Evolutionary conservation across 495 filamentous ascomycete genomes (phyloP), one percentile per base, ranked within the genome.

Genomic region (Annulohypoxylon bovei): DNA sequence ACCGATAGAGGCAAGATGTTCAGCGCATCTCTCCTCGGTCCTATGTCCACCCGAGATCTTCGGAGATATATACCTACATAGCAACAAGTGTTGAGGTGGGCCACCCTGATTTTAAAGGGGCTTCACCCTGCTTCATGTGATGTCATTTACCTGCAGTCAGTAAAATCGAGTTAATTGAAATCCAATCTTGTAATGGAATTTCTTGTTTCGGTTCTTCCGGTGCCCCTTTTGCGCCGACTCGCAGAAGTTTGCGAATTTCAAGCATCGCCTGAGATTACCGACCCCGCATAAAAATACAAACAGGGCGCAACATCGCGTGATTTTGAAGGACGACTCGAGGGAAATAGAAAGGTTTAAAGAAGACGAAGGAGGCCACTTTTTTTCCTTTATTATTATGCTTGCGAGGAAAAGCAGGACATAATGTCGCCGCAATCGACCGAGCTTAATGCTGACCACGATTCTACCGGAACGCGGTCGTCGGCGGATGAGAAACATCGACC

Each of bases 31-130:
- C 3, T 9, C 27, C 46, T 50, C 52, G 57, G 52, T 59, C 32
- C 54, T 52, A 54, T 64, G 9, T 55, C 63, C 7, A 55, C 53
- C 63, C 69, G 59, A 72, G 57, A 23, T 54, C 52, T 60, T 63
- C 58, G 64, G 42, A 66, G 42, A 54, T 71, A 46, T 37, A n/a
- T 35, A 40, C 20, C 8, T 27, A 35, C 30, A 30, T 14, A 33
- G 49, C 35, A 53, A 66, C 62, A 62, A 63, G 52, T 14, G 58
- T 66, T 70, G 30, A 23, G 27, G 50, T 62, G 40, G 42, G 46
- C 63, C 64, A 64, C 69, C 37, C 25, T 49, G 33, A 33, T 54
- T 28, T 46, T 30, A 63, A 66, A 63, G 44, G 59, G 53, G 69
- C 20, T 47, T 62, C 35, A 22, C 30, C 42, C 40, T 46, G 7